phyloP scores from a whole-genome alignment of 192 early-diverging fungal genomes.

The Oehlia diaphana region DNA sequence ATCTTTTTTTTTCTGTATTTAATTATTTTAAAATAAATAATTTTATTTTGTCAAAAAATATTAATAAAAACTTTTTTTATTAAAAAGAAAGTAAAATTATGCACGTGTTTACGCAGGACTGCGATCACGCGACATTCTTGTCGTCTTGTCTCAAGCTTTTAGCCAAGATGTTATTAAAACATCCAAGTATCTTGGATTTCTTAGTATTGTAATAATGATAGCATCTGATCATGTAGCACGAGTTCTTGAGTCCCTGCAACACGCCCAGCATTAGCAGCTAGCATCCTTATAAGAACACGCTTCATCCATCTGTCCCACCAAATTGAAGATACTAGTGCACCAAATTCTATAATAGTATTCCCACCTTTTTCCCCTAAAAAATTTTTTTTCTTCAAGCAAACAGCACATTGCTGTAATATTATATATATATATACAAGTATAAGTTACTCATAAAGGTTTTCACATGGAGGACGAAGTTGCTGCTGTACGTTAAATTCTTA shows the following conservation, averaged over 20 bases:
- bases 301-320: not conserved
- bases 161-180: too few species aligned
- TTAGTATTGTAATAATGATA: not conserved
- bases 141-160: too few species aligned
- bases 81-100: too few species aligned
- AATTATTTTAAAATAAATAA: too few species aligned
- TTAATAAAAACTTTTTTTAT: too few species aligned
- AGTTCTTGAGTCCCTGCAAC: not conserved
- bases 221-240: conserved; percentile 3
- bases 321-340: not conserved
- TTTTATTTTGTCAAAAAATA: too few species aligned
- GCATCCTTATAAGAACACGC: not conserved
- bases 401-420: not conserved
- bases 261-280: not conserved
- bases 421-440: not conserved
- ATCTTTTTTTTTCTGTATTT: too few species aligned
- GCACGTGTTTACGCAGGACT: too few species aligned
- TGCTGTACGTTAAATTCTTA: conserved; percentile 60
- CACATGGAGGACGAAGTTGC: conserved; percentile 84
- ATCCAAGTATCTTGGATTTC: not conserved
- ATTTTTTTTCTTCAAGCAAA: conserved; percentile 6
- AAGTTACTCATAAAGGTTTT: not conserved
- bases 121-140: too few species aligned
- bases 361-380: not conserved
- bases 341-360: not conserved